Conservation (phyloP, 2,329 filamentous ascomycete species). For the Colletotrichum acutatum region DNA sequence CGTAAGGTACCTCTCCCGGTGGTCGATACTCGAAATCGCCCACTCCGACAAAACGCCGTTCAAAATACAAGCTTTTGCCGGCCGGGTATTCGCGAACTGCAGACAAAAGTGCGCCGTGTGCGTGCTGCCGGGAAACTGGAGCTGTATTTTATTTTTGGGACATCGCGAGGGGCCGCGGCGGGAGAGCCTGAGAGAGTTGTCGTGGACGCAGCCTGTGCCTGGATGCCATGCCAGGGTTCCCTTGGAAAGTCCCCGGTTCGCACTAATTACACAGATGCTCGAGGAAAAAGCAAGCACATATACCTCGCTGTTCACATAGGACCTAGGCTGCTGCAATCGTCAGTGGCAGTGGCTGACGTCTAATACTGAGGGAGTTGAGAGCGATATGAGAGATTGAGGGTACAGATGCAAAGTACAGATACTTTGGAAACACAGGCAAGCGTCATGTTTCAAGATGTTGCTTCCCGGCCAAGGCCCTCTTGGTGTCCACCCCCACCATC, state of each 20-base stretch:
- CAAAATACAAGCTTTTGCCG: not conserved
- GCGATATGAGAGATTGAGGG: not conserved
- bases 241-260: not conserved
- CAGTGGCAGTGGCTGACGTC: not conserved
- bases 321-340: not conserved
- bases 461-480: slow-evolving; percentile 23
- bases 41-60: not conserved
- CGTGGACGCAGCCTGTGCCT: not conserved
- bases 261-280: not conserved
- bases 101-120: not conserved
- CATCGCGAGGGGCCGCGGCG: not conserved
- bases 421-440: slow-evolving; percentile 13
- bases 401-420: not conserved
- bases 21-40: not conserved
- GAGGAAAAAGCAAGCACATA: not conserved
- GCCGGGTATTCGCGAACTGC: not conserved
- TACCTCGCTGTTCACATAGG: not conserved
- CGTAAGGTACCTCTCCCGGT: not conserved
- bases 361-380: not conserved
- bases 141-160: not conserved
- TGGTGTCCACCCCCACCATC: slow-evolving; percentile 32
- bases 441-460: slow-evolving; percentile 25
- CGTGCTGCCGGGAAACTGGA: not conserved
- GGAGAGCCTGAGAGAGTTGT: not conserved
- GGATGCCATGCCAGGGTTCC: slow-evolving; percentile 4